Evolutionary conservation across 2,329 filamentous ascomycete genomes (phyloP).

Genomic region (Trichoderma lentiforme): DNA sequence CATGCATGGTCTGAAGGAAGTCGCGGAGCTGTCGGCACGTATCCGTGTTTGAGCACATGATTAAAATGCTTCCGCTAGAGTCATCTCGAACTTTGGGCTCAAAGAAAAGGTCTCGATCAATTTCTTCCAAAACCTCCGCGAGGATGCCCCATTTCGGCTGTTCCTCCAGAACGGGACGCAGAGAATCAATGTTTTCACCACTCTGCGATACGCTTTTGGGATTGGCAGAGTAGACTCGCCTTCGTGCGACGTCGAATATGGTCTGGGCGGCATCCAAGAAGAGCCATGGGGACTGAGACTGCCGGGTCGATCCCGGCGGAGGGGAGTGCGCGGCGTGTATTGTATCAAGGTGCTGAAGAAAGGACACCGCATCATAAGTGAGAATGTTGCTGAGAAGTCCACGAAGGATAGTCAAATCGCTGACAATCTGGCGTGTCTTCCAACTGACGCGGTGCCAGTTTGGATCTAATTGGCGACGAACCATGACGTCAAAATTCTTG

Average conservation of each 20-base stretch:
- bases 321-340: constrained; percentile 89
- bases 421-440: constrained; percentile 92
- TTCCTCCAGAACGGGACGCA: constrained; percentile 84
- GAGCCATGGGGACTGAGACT: constrained; percentile 92
- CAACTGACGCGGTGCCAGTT: constrained; percentile 97
- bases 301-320: constrained; percentile 78
- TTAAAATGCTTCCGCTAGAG: constrained; percentile 85
- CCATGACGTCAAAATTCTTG: constrained; percentile 84
- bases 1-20: constrained; percentile 86
- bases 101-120: constrained; percentile 85
- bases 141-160: constrained; percentile 90
- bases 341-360: constrained; percentile 90
- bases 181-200: constrained; percentile 52
- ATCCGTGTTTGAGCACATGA: constrained; percentile 89
- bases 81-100: constrained; percentile 74
- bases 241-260: constrained; percentile 86
- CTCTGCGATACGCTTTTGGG: constrained; percentile 48
- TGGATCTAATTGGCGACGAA: constrained; percentile 86
- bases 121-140: constrained; percentile 88
- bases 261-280: constrained; percentile 93
- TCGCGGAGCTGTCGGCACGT: constrained; percentile 87
- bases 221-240: constrained; percentile 76
- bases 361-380: constrained; percentile 83
- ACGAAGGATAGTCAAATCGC: constrained; percentile 78
- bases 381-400: constrained; percentile 79